Evolutionary conservation across 2,329 filamentous ascomycete genomes (phyloP).

Genomic region (Claviceps spartinae): DNA sequence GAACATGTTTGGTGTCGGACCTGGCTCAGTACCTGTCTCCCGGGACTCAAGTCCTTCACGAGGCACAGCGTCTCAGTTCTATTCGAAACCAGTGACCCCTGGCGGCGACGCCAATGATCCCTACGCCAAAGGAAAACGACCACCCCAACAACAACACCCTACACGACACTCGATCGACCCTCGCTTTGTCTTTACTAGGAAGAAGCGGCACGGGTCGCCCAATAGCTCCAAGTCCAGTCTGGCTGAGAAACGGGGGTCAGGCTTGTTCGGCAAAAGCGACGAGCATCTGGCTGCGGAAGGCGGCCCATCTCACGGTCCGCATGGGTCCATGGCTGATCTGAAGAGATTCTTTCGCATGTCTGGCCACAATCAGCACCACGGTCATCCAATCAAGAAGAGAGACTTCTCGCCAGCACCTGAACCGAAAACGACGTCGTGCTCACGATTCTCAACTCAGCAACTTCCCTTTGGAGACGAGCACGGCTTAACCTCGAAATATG

Average conservation of each 20-base stretch:
- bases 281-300: conserved; percentile 17
- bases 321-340: conserved; percentile 83
- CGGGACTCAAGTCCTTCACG: conserved; percentile 53
- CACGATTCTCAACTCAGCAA: conserved; percentile 37
- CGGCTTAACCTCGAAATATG: conserved; percentile 79
- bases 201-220: conserved; percentile 52
- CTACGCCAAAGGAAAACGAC: conserved; percentile 70
- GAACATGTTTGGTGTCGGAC: conserved; percentile 39
- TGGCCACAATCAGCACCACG: conserved; percentile 48
- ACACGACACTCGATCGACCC: conserved; percentile 55
- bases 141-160: conserved; percentile 51
- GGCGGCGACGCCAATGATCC: conserved; percentile 71
- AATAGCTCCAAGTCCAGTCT: conserved; percentile 37
- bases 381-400: conserved; percentile 56
- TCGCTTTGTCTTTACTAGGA: conserved; percentile 70
- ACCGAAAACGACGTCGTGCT: conserved; percentile 31
- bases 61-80: conserved; percentile 46
- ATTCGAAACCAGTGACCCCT: conserved; percentile 65
- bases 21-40: conserved; percentile 42
- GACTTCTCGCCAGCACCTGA: conserved; percentile 48
- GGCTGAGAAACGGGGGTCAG: conserved; percentile 41
- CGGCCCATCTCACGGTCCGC: conserved; percentile 18
- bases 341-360: conserved; percentile 92
- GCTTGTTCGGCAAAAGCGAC: conserved; percentile 23
- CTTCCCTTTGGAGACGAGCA: conserved; percentile 93